phyloP scores from a whole-genome alignment of 2,329 filamentous ascomycete species.

The Epicoccum sorghinum region DNA sequence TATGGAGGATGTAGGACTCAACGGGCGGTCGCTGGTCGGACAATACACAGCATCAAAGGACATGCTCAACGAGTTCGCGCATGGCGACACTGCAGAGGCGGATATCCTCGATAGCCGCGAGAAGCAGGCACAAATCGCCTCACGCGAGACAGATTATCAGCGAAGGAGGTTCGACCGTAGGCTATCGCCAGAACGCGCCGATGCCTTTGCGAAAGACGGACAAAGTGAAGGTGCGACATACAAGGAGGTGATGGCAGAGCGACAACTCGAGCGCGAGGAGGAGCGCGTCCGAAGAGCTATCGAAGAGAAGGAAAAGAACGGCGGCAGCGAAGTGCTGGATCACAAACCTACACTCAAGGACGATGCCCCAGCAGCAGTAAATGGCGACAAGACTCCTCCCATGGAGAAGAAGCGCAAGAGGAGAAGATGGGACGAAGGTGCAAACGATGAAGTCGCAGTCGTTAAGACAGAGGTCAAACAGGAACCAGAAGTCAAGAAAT shows the following conservation, averaged over 20 bases:
- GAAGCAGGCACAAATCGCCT: conserved; percentile 86
- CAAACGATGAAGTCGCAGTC: conserved; percentile 50
- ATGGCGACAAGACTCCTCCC: conserved; percentile 71
- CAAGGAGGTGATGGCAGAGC: conserved; percentile 85
- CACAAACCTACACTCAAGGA: conserved; percentile 77
- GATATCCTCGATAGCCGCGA: conserved; percentile 86
- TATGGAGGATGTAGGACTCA: conserved; percentile 71
- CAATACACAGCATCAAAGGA: conserved; percentile 94
- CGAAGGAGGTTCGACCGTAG: conserved; percentile 87
- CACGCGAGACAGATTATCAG: conserved; percentile 96
- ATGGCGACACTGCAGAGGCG: conserved; percentile 88
- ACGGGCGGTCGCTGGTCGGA: conserved; percentile 78
- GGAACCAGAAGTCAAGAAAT: conserved; percentile 54
- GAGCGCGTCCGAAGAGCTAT: conserved; percentile 82
- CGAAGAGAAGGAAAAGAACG: conserved; percentile 71
- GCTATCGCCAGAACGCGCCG: conserved; percentile 82
- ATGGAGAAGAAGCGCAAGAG: conserved; percentile 70
- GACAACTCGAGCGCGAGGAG: conserved; percentile 92
- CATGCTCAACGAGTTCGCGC: conserved; percentile 93
- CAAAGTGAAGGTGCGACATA: conserved; percentile 81
- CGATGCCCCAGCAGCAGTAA: conserved; percentile 70
- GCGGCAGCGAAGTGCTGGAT: conserved; percentile 65
- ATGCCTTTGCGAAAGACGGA: conserved; percentile 80
- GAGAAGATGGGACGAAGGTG: conserved; percentile 89
- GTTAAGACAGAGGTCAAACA: conserved; percentile 27